A percentile compares a stretch with the other conserved stretches of the same genome.
Evolutionary conservation across 2,329 filamentous ascomycete species (phyloP).

Genomic region (Aspergillus latus): DNA sequence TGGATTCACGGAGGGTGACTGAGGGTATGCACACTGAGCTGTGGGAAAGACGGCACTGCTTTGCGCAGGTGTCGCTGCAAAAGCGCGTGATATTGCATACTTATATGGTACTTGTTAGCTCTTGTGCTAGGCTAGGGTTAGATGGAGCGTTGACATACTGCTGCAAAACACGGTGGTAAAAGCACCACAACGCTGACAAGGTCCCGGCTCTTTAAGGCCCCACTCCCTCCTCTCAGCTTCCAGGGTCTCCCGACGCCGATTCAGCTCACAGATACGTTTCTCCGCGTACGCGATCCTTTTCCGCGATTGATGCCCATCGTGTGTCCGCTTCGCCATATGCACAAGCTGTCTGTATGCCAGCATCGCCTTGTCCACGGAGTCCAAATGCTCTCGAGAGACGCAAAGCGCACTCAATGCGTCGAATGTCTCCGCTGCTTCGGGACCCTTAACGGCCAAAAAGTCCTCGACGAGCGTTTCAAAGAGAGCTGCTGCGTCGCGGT

Average conservation of each 20-base stretch:
- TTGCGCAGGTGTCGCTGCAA: conserved; percentile 28
- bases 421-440: conserved; percentile 30
- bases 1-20: conserved; percentile 31
- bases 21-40: conserved; percentile 29
- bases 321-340: conserved; percentile 26
- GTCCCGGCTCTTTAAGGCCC: conserved; percentile 25
- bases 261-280: conserved; percentile 29
- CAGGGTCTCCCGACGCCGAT: conserved; percentile 27
- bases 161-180: conserved; percentile 28
- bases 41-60: conserved; percentile 17
- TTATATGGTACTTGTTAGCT: conserved; percentile 1
- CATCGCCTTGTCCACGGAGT: conserved; percentile 30
- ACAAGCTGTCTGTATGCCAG: conserved; percentile 31
- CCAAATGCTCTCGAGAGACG: conserved; percentile 30
- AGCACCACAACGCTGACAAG: conserved; percentile 24
- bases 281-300: conserved; percentile 29
- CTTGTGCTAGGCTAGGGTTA: background rate
- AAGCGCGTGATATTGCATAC: conserved; percentile 33
- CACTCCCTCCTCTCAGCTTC: conserved; percentile 28
- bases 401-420: conserved; percentile 33
- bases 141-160: conserved; percentile 19
- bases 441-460: conserved; percentile 25
- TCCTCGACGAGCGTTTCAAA: conserved; percentile 31
- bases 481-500: conserved; percentile 29
- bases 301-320: conserved; percentile 27